Evolutionary conservation across 1,284 basidiomycete species (phyloP).

Genomic region (Trametes pubescens): DNA sequence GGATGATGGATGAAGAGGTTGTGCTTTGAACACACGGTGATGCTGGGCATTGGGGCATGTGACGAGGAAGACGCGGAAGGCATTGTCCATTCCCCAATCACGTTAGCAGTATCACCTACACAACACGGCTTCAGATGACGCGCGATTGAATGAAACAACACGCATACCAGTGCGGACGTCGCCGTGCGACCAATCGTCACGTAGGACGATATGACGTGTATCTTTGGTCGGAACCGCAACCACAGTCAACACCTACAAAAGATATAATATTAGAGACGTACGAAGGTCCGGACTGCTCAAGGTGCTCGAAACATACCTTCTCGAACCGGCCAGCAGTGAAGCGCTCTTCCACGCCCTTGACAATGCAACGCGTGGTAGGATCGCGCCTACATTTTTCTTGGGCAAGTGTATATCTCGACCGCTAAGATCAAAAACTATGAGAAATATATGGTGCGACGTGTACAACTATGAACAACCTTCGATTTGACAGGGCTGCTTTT

Average conservation of each 20-base stretch:
- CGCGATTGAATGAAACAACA: background rate
- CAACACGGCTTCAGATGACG: background rate
- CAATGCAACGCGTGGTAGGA: conserved; percentile 56
- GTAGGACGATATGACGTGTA: conserved; percentile 54
- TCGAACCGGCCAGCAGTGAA: conserved; percentile 21
- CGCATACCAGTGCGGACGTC: conserved; percentile 62
- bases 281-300: background rate
- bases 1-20: conserved; percentile 88
- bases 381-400: conserved; percentile 44
- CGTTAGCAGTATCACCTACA: conserved; percentile 82
- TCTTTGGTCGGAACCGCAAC: conserved; percentile 52
- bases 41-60: conserved; percentile 48
- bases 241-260: conserved; percentile 44
- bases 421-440: conserved; percentile 6
- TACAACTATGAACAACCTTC: conserved; percentile 17
- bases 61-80: conserved; percentile 47
- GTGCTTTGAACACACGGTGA: conserved; percentile 61
- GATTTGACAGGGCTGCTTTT: conserved; percentile 39
- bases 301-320: conserved; percentile 26
- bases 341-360: conserved; percentile 43
- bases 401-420: conserved; percentile 34
- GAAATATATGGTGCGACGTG: background rate
- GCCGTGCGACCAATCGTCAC: conserved; percentile 72
- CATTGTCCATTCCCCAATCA: conserved; percentile 59
- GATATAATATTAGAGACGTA: background rate